These are phyloP conservation scores for Agroathelia rolfsii DNA, from an alignment of 1,284 basidiomycete species.

Conservation along the genomic window DNA sequence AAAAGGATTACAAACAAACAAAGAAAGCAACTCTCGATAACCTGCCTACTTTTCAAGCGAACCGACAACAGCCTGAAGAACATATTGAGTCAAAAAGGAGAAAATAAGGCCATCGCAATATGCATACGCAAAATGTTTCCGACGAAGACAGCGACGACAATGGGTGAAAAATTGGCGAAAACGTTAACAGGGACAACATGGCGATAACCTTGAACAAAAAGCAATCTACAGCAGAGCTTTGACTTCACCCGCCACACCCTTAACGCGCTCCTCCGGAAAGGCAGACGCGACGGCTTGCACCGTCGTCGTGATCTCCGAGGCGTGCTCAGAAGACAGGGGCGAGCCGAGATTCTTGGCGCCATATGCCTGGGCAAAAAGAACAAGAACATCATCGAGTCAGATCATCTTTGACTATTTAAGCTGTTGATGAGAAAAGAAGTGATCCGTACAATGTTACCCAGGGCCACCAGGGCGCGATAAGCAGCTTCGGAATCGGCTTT, in stretches of 20 bases:
- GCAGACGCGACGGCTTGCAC: conserved; percentile 29
- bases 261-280: conserved; percentile 51
- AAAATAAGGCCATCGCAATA: too few species aligned
- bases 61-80: too few species aligned
- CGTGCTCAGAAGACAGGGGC: conserved; percentile 28
- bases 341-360: conserved; percentile 29
- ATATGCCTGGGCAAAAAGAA: conserved; percentile 31
- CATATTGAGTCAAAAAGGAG: too few species aligned
- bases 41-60: too few species aligned
- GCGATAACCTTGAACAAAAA: too few species aligned
- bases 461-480: conserved; percentile 78
- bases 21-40: too few species aligned
- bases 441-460: conserved; percentile 75
- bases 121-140: too few species aligned
- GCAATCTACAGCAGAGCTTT: conserved; percentile 21
- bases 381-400: conserved; percentile 1
- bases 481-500: conserved; percentile 71
- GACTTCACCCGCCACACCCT: conserved; percentile 42
- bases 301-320: conserved; percentile 29
- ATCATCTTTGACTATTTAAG: conserved; percentile 1
- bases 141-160: too few species aligned
- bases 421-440: conserved; percentile 1
- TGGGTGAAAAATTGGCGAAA: too few species aligned
- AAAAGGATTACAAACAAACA: too few species aligned
- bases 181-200: too few species aligned